Evolutionary conservation across 1,139 yeast species (phyloP), one percentile per base, ranked within the genome.

Genomic region (Wickerhamomyces sp.): DNA sequence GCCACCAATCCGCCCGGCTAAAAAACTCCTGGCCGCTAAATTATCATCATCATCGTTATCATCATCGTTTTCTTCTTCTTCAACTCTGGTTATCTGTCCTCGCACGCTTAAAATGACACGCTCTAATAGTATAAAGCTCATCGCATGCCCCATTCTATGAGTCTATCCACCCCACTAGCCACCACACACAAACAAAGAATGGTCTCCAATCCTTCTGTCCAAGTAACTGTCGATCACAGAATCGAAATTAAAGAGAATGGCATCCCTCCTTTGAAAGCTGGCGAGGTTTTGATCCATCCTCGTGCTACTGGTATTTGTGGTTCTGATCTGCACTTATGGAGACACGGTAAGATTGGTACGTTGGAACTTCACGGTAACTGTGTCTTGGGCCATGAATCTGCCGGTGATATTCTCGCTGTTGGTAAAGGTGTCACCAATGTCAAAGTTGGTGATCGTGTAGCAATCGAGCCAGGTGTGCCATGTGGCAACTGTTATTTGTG

Each of bases 381-480:
- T 75, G 81, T 80, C 17, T 66, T 81, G 44, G 89, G 89, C 26
- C 89, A 81, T 54, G 89, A 81, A 55, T 72, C 82, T 17, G 65
- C 88, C 10, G 95, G 94, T 23, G 62, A 72, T 24, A 75, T 85
- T 27, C 69, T 70, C 16, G 77, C 78, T 46, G 71, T 81, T 23
- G 94, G 93, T 6, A 45, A 67, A 4, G 70, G 61, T 4, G 94
- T 85, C 25, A 70, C 66, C 8, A 53, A 63, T 23, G 65, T 83
- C 42, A 71, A 76, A 46, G 75, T 72, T 20, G 95, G 94, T 35
- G 94, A 85, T 55, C 68, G 72, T 36, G 94, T 85, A 23, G 94
- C 95, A 15, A 72, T 89, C 47, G 96, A 80, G 55, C 87, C 87
- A 54, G 95, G 94, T 37, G 68, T 82, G 37, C 91, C 94, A 15